These are phyloP conservation scores for Populus hybrid DNA, from an alignment of 441 rosid species.

Conservation along the genomic window DNA sequence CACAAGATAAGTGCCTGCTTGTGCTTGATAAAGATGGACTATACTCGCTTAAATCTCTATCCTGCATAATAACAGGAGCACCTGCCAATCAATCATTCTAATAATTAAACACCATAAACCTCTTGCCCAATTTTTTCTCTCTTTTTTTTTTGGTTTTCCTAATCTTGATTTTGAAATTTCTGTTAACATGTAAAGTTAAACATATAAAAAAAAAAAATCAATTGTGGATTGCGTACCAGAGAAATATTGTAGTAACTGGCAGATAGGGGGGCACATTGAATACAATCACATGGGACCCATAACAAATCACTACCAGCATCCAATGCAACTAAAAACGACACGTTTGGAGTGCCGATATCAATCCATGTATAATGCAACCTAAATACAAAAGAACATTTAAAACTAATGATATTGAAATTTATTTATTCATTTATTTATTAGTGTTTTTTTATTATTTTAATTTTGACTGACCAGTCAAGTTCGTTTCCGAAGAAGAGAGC, in stretches of 20 bases:
- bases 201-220: too few species aligned
- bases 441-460: not conserved
- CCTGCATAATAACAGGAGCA: conserved; percentile 90
- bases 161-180: not conserved
- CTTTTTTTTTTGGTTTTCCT: not conserved
- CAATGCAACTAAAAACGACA: conserved; percentile 82
- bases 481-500: conserved; percentile 29
- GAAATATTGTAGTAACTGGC: conserved; percentile 48
- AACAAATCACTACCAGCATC: conserved; percentile 83
- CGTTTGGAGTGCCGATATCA: conserved; percentile 75
- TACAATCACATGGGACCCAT: conserved; percentile 88
- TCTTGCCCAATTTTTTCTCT: conserved; percentile 19
- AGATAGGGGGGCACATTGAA: conserved; percentile 75
- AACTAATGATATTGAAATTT: not conserved
- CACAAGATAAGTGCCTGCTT: conserved; percentile 56
- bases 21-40: conserved; percentile 62
- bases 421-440: not conserved
- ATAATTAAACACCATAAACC: conserved; percentile 36
- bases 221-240: conserved; percentile 44
- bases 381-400: not conserved
- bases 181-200: not conserved
- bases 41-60: conserved; percentile 68
- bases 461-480: conserved; percentile 21
- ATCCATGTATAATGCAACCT: conserved; percentile 88
- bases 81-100: conserved; percentile 89